Evolutionary conservation across 768 basidiomycete species (phyloP), one percentile per base, ranked within the genome.

Genomic region (Pholiota conissans): DNA sequence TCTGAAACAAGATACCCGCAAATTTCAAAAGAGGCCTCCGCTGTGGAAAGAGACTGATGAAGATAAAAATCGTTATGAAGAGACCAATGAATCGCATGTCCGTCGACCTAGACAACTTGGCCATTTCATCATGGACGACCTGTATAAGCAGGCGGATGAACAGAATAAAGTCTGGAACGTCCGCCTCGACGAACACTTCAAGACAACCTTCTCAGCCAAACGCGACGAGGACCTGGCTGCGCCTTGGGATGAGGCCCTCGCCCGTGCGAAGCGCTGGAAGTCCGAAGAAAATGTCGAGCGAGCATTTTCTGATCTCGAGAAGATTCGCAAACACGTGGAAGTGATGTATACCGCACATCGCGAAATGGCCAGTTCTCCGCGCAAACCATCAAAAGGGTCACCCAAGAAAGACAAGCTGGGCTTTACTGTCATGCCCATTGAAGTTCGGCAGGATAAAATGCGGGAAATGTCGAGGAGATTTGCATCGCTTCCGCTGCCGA

Each of bases 391-490:
- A n/a, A 61, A 40, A 42, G 52, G 27, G 16, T 66, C 66, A 9
- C 64, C 65, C 9, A 63, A 52, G 30, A 73, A 67, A 55, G 60
- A 46, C 28, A 29, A 62, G 26, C n/a, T 51, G 10, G 60, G 63
- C 27, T 76, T 75, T 59, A 76, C 78, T 5, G 63, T 61, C 0
- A 66, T 74, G 5, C 73, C 73, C 0, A 84, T 84, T 53, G 76
- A 81, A 63, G 63, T 65, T 7, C 76, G 84, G 5, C 85, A 87
- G 62, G 82, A 87, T 59, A 66, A 71, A 18, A 66, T 84, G n/a
- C 78, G 84, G 7, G 61, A 65, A 22, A 61, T 80, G 26, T 84
- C 85, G 3, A 69, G 66, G 51, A 56, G 71, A 40, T 86, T 85
- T 61, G 70, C 72, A 5, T 61, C 67, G 24, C 63, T 29, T 16